phyloP scores from a whole-genome alignment of 768 basidiomycete species.

The Tulasnella sp. region DNA sequence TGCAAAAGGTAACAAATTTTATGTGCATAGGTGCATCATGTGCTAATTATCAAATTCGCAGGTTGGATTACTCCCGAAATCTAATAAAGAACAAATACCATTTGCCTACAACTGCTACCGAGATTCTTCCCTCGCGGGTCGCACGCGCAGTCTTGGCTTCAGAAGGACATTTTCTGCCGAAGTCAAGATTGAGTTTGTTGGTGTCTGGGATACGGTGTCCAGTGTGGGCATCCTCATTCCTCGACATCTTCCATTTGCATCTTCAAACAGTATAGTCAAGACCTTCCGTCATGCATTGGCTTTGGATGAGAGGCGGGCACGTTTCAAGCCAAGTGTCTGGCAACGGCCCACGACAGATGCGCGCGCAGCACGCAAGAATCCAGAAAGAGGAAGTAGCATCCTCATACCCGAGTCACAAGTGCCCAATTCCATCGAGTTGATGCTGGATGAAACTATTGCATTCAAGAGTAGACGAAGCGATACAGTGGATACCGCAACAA shows the following conservation, averaged over 20 bases:
- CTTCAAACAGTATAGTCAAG: constrained; percentile 14
- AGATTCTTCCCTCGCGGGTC: background rate
- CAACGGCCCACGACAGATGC: no score
- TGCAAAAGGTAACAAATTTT: constrained; percentile 13
- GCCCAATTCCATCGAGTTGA: no score
- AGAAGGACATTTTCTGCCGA: constrained; percentile 19
- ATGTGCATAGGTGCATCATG: background rate
- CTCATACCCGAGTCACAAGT: no score
- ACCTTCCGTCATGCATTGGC: constrained; percentile 20
- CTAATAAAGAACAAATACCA: constrained; percentile 3
- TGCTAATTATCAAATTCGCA: background rate
- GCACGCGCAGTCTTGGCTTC: constrained; percentile 17
- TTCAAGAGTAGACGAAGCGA: no score
- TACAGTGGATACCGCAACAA: no score
- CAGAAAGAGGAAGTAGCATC: no score
- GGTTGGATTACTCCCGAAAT: constrained; percentile 3
- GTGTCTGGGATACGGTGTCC: constrained; percentile 21
- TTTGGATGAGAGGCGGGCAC: constrained; percentile 14
- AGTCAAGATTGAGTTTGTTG: constrained; percentile 20
- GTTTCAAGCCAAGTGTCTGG: constrained; percentile 6
- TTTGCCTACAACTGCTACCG: constrained; percentile 2
- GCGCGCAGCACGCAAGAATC: no score
- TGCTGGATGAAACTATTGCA: no score
- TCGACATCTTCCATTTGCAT: constrained; percentile 19
- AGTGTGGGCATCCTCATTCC: constrained; percentile 19